phyloP scores from a whole-genome alignment of 2,329 filamentous ascomycete genomes.

The Chrysoporthe puriensis region DNA sequence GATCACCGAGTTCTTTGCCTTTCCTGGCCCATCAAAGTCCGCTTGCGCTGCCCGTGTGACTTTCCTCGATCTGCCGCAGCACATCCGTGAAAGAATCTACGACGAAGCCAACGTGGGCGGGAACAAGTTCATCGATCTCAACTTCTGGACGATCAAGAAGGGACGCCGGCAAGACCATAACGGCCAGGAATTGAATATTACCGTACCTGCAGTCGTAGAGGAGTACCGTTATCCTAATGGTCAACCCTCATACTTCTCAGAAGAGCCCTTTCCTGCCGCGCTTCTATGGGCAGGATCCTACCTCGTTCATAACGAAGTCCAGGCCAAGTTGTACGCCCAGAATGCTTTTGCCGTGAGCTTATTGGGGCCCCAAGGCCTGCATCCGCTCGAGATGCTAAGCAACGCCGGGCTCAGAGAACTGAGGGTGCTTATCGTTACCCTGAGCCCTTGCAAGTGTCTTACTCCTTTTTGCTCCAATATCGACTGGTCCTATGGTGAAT shows the following conservation, averaged over 20 bases:
- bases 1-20: conserved; percentile 1
- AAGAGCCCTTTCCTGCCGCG: background rate
- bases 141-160: conserved; percentile 1
- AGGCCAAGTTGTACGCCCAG: conserved; percentile 6
- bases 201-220: background rate
- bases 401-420: conserved; percentile 2
- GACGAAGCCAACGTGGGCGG: conserved; percentile 4
- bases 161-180: background rate
- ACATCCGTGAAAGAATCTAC: conserved; percentile 6
- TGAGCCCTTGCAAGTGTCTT: conserved; percentile 2
- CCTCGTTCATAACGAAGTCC: conserved; percentile 3
- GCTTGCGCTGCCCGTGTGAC: background rate
- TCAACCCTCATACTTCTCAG: background rate
- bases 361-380: conserved; percentile 1
- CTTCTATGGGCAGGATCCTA: conserved; percentile 1
- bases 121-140: conserved; percentile 7
- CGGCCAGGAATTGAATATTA: background rate
- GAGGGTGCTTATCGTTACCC: background rate
- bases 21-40: background rate
- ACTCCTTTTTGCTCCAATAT: background rate
- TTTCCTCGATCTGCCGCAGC: conserved; percentile 2
- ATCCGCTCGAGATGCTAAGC: conserved; percentile 3
- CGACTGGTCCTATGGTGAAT: background rate
- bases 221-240: background rate
- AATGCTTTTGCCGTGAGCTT: conserved; percentile 6